Evolutionary conservation across 768 basidiomycete species (phyloP).

Genomic region (Pleurotus cornucopiae): DNA sequence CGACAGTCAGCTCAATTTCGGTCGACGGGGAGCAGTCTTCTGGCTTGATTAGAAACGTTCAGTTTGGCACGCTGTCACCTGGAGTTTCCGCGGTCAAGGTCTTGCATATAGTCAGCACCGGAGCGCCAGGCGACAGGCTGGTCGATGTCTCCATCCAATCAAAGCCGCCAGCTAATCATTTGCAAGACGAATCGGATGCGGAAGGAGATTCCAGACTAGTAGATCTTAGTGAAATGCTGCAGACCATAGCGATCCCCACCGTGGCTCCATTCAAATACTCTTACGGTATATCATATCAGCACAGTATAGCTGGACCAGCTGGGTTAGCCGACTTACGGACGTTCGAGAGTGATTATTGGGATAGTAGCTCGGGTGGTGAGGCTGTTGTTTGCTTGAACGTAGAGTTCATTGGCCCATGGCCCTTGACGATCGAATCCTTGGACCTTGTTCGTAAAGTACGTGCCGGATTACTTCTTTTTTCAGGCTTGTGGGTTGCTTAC

Average conservation of each 20-base stretch:
- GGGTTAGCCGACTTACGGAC: conserved; percentile 50
- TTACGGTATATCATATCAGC: conserved; percentile 52
- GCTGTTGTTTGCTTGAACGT: conserved; percentile 52
- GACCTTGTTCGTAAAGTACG: conserved; percentile 45
- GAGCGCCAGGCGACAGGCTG: conserved; percentile 64
- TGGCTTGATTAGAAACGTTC: conserved; percentile 69
- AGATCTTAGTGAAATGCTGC: conserved; percentile 56
- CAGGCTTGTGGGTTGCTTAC: neutral
- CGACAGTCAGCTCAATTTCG: conserved; percentile 54
- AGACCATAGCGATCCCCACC: conserved; percentile 64
- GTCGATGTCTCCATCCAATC: conserved; percentile 83
- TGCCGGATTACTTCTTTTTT: neutral
- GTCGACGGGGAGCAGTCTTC: conserved; percentile 63
- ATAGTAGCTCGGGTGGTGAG: conserved; percentile 46
- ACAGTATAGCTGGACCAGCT: conserved; percentile 33
- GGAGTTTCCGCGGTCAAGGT: conserved; percentile 57
- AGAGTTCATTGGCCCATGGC: conserved; percentile 52
- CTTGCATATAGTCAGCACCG: conserved; percentile 56
- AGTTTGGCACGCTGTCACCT: conserved; percentile 59
- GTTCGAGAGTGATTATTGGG: conserved; percentile 52
- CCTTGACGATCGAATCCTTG: conserved; percentile 47
- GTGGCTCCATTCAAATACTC: conserved; percentile 54
- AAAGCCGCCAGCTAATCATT: conserved; percentile 20
- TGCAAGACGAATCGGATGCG: conserved; percentile 13
- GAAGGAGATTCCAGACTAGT: conserved; percentile 14